Evolutionary conservation across 352 stramenopile genomes (phyloP), one percentile per base, ranked within the genome.

Genomic region (Saprolegnia diclina): DNA sequence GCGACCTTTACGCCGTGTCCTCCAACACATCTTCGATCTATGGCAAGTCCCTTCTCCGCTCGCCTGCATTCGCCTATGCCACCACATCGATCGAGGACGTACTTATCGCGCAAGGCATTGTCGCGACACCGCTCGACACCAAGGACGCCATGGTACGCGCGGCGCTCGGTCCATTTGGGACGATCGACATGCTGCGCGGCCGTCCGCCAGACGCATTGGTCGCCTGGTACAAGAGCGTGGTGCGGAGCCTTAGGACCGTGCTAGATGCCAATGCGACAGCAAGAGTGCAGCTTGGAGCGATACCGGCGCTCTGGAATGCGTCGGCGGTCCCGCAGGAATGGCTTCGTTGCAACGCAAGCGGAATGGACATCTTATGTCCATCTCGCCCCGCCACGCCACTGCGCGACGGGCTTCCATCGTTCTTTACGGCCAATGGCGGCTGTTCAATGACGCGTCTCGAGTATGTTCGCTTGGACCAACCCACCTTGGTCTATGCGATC

Each of bases 51-150:
- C 52, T 71, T 18, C 7, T 71, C 22, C 46, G 64, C 6, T 71
- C 50, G 66, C 19, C n/a, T n/a, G n/a, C 48, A 32, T 67, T 67
- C 48, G 10, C 48, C 14, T 65, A 71, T 18, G 11, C 50, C 19
- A 29, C 21, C 4, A 57, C 50, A 13, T 32, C n/a, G 18, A n/a
- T 57, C 14, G 14, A 26, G 21, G 50, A 19, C 16, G 50, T 57
- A 4, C 21, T 64, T 32, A 2, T 18, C 4, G 32, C 50, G n/a
- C n/a, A 50, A 19, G 19, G 29, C 24, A 3, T 38, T 18, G 5
- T 64, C 18, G 22, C 32, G 40, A 52, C 16, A 9, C 56, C 56
- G 0, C 29, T 64, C 18, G 37, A 35, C 40, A 32, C 16, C 50
- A 38, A 10, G 5, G 13, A 52, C 10, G 19, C 29, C n/a, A 21